Conservation (phyloP, 441 rosid species). For the Pelargonium fulgidum region DNA sequence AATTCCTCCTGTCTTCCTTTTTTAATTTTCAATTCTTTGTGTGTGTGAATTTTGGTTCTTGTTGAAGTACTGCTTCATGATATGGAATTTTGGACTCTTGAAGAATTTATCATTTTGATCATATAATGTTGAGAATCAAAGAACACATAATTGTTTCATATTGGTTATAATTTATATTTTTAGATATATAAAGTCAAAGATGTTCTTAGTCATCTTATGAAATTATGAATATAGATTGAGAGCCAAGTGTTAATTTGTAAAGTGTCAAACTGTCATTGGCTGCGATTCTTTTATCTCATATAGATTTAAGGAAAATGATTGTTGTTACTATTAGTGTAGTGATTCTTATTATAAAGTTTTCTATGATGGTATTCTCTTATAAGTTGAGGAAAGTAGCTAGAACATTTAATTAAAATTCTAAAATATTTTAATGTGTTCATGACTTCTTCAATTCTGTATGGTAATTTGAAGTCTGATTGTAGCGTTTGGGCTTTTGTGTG, state of each 20-base stretch:
- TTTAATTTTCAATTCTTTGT: not conserved
- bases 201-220: constrained; percentile 9
- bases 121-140: not conserved
- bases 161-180: not conserved
- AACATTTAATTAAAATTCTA: not conserved
- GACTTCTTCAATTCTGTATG: not conserved
- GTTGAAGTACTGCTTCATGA: not conserved
- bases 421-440: too few species aligned
- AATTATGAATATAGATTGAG: not conserved
- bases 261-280: not conserved
- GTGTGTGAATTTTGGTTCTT: not conserved
- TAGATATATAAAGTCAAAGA: constrained; percentile 11
- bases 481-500: not conserved
- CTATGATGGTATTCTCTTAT: not conserved
- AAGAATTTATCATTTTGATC: not conserved
- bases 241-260: not conserved
- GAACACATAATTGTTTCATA: not conserved
- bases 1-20: not conserved
- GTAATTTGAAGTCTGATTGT: not conserved
- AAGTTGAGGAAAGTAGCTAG: not conserved
- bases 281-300: not conserved
- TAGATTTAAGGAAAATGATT: not conserved
- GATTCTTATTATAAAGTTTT: not conserved
- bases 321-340: not conserved
- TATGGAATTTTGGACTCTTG: not conserved